Conservation (phyloP, 2,329 filamentous ascomycete genomes). For the Corinectria fuckeliana region DNA sequence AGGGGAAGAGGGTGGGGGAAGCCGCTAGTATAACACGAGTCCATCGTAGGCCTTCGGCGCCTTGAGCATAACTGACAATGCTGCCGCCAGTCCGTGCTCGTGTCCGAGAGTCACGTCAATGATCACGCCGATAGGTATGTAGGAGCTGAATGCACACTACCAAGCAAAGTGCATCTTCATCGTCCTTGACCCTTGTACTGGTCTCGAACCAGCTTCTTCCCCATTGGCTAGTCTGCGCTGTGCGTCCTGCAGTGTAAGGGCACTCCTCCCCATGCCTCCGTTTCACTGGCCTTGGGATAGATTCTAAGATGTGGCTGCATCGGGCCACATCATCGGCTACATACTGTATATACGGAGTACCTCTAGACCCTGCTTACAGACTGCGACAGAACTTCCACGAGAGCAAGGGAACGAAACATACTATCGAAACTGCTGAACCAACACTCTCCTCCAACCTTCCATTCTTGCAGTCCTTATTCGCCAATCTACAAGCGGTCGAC, state of each 20-base stretch:
- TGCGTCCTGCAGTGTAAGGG: conserved; percentile 20
- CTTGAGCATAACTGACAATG: background rate
- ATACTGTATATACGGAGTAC: background rate
- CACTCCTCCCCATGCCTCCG: conserved; percentile 7
- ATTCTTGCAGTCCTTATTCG: background rate
- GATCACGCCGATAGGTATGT: background rate
- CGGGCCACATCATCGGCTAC: conserved; percentile 13
- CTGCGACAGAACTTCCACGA: background rate
- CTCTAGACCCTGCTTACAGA: background rate
- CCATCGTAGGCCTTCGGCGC: background rate
- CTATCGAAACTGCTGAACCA: background rate
- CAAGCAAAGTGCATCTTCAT: background rate
- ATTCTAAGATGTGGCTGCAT: conserved; percentile 24
- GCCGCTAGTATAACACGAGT: background rate
- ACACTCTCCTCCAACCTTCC: background rate
- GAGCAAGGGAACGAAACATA: background rate
- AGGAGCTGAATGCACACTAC: background rate
- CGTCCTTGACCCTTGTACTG: background rate
- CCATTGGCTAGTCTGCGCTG: conserved; percentile 14
- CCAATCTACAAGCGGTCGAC: background rate
- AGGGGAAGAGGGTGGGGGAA: too few species aligned
- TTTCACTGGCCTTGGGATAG: conserved; percentile 12
- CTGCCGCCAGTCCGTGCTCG: background rate
- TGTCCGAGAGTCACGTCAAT: background rate
- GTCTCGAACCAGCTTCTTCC: background rate